Base-by-base conservation (phyloP, 257 asterid genomes). In the Jasminum sambac region DNA sequence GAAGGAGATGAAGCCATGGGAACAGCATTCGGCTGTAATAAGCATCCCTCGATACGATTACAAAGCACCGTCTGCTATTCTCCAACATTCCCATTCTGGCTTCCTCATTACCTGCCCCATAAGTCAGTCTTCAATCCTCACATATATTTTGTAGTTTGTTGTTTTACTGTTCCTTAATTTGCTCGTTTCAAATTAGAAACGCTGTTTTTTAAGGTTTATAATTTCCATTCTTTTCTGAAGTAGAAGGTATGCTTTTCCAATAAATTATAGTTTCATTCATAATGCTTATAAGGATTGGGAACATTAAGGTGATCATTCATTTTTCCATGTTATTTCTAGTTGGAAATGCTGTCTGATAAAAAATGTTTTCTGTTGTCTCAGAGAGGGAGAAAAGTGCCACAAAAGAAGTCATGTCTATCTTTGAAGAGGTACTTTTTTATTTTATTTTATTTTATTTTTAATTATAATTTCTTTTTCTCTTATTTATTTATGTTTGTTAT, bases 321-420 rank as follows among this genome's bases (percentile, higher is more conserved):
- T 11, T 21, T 52, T 55, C n/a, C 25, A 19, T 21, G 1, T 21
- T 21, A 10, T 9, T 55, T 23, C 62, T 52, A 52, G 61, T 52
- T 52, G 26, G 46, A 63, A 72, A 1, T 63, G 62, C 0, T 14
- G 63, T 17, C 39, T 12, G 38, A 70, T 40, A 16, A 23, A 55
- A 60, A 48, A n/a, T n/a, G 59, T 70, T 41, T 50, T 8, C 59
- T 23, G 34, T 57, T 70, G 64, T 67, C 38, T 30, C 76, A 83
- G 85, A 77, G 78, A 80, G 85, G 83, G 87, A 80, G 80, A 83
- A 83, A 78, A 83, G 87, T 43, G 87, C 87, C 60, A 83, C 85
- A 40, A 83, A 83, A 72, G 87, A 83, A 80, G 87, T 81, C 74
- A 75, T 83, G 43, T 61, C 69, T 21, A 72, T 83, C 60, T 66